Conservation (phyloP, 371 early-diverging fungal genomes). For the Actinomucor elegans region DNA sequence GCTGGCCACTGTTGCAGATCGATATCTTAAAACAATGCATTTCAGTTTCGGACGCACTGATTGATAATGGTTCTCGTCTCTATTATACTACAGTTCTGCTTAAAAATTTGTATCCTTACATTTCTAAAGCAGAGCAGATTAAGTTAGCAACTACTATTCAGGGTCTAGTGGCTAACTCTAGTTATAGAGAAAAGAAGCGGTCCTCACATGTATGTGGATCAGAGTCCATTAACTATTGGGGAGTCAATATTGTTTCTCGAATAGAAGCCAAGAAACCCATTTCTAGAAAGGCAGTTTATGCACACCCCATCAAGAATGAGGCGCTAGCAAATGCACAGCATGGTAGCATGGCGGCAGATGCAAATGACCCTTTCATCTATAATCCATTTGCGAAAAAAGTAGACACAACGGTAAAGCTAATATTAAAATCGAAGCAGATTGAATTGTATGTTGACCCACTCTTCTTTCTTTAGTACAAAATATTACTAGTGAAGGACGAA, state of each 20-base stretch:
- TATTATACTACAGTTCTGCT: slow-evolving; percentile 67
- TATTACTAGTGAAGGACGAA: slow-evolving; percentile 65
- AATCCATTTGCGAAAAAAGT: slow-evolving; percentile 69
- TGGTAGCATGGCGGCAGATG: neutral
- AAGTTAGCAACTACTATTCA: slow-evolving; percentile 64
- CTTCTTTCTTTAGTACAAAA: slow-evolving; percentile 20
- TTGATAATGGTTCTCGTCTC: slow-evolving; percentile 64
- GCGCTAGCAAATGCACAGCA: neutral
- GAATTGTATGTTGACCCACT: neutral
- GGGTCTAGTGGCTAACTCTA: slow-evolving; percentile 40
- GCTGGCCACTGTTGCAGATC: slow-evolving; percentile 81
- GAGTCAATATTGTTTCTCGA: slow-evolving; percentile 45
- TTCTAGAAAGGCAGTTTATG: slow-evolving; percentile 37
- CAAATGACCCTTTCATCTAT: slow-evolving; percentile 71
- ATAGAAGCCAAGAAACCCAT: slow-evolving; percentile 40
- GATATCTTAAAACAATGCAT: slow-evolving; percentile 77
- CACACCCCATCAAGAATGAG: slow-evolving; percentile 14
- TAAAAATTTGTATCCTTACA: slow-evolving; percentile 60
- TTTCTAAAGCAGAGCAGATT: slow-evolving; percentile 68
- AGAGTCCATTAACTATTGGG: slow-evolving; percentile 46
- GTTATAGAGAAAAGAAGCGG: neutral
- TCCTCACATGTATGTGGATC: neutral
- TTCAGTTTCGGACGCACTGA: slow-evolving; percentile 67
- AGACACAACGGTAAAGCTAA: slow-evolving; percentile 30
- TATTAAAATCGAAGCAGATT: neutral